phyloP scores from a whole-genome alignment of 495 filamentous ascomycete species.

The Tuber indicum region DNA sequence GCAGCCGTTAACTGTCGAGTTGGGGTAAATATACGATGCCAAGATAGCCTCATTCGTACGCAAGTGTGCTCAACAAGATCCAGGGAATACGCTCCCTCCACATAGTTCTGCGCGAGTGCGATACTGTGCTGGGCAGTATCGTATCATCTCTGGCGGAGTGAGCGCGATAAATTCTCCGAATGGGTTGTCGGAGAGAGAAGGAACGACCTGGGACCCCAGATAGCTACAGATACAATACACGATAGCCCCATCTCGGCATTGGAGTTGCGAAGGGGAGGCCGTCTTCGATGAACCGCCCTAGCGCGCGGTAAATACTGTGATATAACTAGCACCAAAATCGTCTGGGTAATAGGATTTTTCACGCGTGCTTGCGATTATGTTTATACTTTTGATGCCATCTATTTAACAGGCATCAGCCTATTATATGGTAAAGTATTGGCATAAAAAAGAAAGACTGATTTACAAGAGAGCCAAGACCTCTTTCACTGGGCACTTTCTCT shows the following conservation, averaged over 20 bases:
- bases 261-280: not conserved
- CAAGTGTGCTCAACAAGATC: not conserved
- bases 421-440: not conserved
- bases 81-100: constrained; percentile 15
- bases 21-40: not conserved
- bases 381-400: not conserved
- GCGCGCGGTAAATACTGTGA: not conserved
- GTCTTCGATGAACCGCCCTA: not conserved
- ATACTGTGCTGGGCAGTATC: not conserved
- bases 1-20: not conserved
- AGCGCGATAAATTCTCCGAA: not conserved
- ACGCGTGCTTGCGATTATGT: not conserved
- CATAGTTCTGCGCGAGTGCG: constrained; percentile 7
- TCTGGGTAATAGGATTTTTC: too few relatives aligned
- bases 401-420: not conserved
- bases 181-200: not conserved
- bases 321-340: not conserved
- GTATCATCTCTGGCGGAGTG: not conserved
- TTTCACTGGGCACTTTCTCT: not conserved
- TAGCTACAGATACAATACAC: not conserved
- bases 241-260: not conserved
- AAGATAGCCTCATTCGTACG: not conserved
- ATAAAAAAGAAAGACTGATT: not conserved
- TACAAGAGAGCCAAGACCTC: not conserved
- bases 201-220: not conserved